phyloP scores from a whole-genome alignment of 495 filamentous ascomycete species.

The Poronia punctata region DNA sequence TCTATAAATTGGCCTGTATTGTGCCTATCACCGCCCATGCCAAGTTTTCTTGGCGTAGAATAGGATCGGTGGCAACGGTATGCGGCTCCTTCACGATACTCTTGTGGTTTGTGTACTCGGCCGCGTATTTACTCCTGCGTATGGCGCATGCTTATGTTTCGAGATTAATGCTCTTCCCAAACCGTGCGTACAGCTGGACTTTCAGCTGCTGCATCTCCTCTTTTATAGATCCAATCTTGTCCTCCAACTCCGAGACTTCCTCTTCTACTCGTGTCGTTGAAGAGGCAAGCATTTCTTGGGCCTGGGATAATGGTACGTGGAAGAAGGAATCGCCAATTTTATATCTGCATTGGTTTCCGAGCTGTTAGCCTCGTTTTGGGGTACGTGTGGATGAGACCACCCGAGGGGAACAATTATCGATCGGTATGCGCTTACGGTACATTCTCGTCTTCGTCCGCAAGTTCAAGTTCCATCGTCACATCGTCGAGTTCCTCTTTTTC shows the following conservation, averaged over 20 bases:
- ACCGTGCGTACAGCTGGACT: conserved; percentile 84
- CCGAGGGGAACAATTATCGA: too few relatives aligned
- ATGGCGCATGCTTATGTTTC: conserved; percentile 58
- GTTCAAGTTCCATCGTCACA: conserved; percentile 80
- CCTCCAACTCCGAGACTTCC: conserved; percentile 69
- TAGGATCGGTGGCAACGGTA: too few relatives aligned
- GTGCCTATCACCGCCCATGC: too few relatives aligned
- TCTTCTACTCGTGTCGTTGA: conserved; percentile 66
- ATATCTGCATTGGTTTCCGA: conserved; percentile 57
- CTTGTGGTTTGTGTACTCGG: neutral
- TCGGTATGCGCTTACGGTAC: conserved; percentile 57
- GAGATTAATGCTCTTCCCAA: conserved; percentile 91
- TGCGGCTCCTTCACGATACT: neutral
- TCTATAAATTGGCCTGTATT: too few relatives aligned
- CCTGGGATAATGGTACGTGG: conserved; percentile 72
- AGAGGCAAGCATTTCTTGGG: conserved; percentile 70
- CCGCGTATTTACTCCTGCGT: neutral
- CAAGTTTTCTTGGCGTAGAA: too few relatives aligned
- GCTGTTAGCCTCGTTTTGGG: too few relatives aligned
- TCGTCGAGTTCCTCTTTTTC: conserved; percentile 98
- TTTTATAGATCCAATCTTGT: conserved; percentile 61
- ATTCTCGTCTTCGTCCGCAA: conserved; percentile 90
- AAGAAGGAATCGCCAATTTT: conserved; percentile 96
- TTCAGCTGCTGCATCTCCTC: conserved; percentile 86
- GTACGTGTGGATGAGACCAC: too few relatives aligned